Evolutionary conservation across 768 basidiomycete species (phyloP), one percentile per base, ranked within the genome.

Genomic region (Boletus tomentosulus): DNA sequence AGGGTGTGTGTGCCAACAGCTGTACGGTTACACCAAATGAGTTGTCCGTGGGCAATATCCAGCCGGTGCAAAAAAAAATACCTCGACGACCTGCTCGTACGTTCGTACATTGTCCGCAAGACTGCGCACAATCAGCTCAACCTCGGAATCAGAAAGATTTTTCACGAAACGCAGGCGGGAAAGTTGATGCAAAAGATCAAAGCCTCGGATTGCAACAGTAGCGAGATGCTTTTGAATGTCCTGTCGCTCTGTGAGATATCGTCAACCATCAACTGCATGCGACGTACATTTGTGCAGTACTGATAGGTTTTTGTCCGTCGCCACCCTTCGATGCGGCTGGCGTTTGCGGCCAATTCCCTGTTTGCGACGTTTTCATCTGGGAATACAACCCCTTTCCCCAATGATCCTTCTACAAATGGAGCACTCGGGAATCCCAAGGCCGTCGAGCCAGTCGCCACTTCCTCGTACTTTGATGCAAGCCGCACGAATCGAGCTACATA

Each of bases 241-340:
- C 92, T 96, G 57, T 39, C 48, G 27, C 34, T 35, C 30, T 53
- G 48, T 67, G 9, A 55, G 60, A 52, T 10, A 37, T 33, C 6
- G 46, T 35, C n/a, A n/a, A 19, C 22, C 5, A 16, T 16, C 45
- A 30, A 25, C 11, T 15, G n/a, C 3, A 65, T 51, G 30, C 7
- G 3, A 73, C 81, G 57, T 59, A 95, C 95, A 70, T 74, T 71
- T 51, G 84, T 78, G 61, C 76, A 87, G 56, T 89, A 80, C 51
- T 81, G 78, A 69, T 98, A 97, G 50, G 82, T 85, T 57, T 82
- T 83, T 5, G 91, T 96, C 65, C 81, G 80, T 57, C 89, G 76
- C 96, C 96, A 99, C 8, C 87, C 95, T 64, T 98, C 97, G 37
- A 98, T 92, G 34, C 96, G 81, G 61, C 84, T 83, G 1, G 86